Conservation (phyloP, 2,329 filamentous ascomycete species). For the Neoascochyta sp. region DNA sequence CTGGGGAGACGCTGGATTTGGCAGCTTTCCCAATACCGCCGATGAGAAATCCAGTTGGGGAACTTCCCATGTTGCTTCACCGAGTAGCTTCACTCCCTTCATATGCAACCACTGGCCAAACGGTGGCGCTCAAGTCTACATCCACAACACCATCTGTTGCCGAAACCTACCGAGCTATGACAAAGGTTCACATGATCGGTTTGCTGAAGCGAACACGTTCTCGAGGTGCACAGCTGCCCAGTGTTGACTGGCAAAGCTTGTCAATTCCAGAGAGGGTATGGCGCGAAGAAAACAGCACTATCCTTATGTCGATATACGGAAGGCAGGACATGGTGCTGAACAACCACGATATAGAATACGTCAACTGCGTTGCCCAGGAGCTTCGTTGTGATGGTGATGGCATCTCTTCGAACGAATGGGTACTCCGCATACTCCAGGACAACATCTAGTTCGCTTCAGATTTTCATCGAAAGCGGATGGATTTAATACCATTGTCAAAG, state of each 20-base stretch:
- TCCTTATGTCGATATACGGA: slow-evolving; percentile 17
- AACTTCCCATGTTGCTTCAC: slow-evolving; percentile 7
- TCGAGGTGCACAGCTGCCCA: slow-evolving; percentile 7
- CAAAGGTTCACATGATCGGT: slow-evolving; percentile 6
- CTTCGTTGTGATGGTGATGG: slow-evolving; percentile 1
- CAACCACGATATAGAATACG: slow-evolving; percentile 9
- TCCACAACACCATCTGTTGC: not conserved
- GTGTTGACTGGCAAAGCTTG: slow-evolving; percentile 5
- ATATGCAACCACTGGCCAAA: not conserved
- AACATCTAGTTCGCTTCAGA: no score
- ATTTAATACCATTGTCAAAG: no score
- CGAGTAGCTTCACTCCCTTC: slow-evolving; percentile 2
- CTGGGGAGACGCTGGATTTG: no score
- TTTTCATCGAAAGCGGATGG: no score
- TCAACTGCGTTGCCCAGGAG: slow-evolving; percentile 13
- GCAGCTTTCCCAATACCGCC: slow-evolving; percentile 10
- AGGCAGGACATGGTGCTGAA: slow-evolving; percentile 10
- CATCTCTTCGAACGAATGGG: not conserved
- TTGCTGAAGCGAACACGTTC: slow-evolving; percentile 10
- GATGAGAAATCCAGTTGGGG: slow-evolving; percentile 6
- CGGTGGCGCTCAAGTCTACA: not conserved
- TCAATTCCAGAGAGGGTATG: slow-evolving; percentile 12
- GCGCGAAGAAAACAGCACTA: slow-evolving; percentile 13
- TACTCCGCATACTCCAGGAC: slow-evolving; percentile 3
- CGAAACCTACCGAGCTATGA: slow-evolving; percentile 7